Evolutionary conservation across 345 rosid species (phyloP), one percentile per base, ranked within the genome.

Genomic region (Rhizophora apiculata): DNA sequence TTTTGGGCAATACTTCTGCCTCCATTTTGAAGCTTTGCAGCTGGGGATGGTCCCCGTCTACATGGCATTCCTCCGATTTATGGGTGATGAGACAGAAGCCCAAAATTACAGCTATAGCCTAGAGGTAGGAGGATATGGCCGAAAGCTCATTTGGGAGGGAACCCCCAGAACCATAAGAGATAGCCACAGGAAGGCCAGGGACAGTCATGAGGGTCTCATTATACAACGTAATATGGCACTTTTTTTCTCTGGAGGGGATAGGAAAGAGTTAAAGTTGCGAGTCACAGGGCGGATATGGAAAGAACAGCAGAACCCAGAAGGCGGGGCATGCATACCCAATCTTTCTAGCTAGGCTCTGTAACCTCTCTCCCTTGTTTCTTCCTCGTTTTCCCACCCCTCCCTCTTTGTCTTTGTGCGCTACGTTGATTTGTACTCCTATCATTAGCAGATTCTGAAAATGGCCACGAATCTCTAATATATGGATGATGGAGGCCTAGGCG

Each of bases 1-100:
- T 81, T 91, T 89, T 65, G 98, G 96, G 55, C 96, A 89, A 82
- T 87, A 91, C 82, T 94, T 91, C 80, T 91, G 98, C 74, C 91
- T 91, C n/a, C 98, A 94, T 73, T 91, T 94, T 73, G 97, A 89
- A 78, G 98, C 97, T 36, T 94, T 94, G 80, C 98, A 94, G 87
- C 90, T 94, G 8, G 93, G 96, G 10, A 84, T 90, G 93, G 98
- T 93, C 64, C 97, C 98, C 54, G 98, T 90, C n/a, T 90, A 90
- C 79, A 92, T 92, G 96, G 93, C 98, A 18, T 93, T 93, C 71
- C 87, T 93, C 39, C 88, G 97, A 32, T 94, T 89, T 84, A 87
- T 91, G 95, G 98, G 98, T 1, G 97, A 94, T 61, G 97, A 91
- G 64, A 68, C 85, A 49, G 96, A 94, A 72, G 93, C 96, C 58